Evolutionary conservation across 2,329 filamentous ascomycete genomes (phyloP).

Genomic region (Nothopassalora personata): DNA sequence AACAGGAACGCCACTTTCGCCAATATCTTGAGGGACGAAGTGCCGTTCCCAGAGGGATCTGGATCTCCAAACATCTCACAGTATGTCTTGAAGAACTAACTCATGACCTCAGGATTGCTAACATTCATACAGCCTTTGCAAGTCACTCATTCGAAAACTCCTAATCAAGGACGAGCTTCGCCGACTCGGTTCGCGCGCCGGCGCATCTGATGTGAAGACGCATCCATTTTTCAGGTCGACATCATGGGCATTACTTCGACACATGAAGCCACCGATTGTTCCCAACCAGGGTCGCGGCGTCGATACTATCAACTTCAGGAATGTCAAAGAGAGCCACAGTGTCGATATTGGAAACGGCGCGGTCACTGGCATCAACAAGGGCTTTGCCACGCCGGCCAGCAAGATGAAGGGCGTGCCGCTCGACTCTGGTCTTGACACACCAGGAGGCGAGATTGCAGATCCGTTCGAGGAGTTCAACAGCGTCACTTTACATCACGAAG

Average conservation of each 20-base stretch:
- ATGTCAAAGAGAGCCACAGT: slow-evolving; percentile 94
- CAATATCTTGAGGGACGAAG: slow-evolving; percentile 92
- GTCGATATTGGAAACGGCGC: slow-evolving; percentile 69
- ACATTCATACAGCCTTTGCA: slow-evolving; percentile 66
- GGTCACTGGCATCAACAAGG: slow-evolving; percentile 31
- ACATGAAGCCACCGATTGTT: slow-evolving; percentile 97
- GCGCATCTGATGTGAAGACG: slow-evolving; percentile 91
- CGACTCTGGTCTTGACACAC: slow-evolving; percentile 79
- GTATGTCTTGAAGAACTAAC: slow-evolving; percentile 51
- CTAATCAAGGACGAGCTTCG: slow-evolving; percentile 97
- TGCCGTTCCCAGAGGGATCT: slow-evolving; percentile 87
- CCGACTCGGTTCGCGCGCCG: slow-evolving; percentile 85
- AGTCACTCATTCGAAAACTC: slow-evolving; percentile 90
- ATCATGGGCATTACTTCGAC: slow-evolving; percentile 92
- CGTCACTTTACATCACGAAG: slow-evolving; percentile 93
- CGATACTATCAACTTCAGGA: slow-evolving; percentile 95
- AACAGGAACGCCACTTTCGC: slow-evolving; percentile 97
- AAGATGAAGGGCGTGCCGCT: slow-evolving; percentile 72
- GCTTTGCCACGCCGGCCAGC: slow-evolving; percentile 29
- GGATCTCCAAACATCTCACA: slow-evolving; percentile 82
- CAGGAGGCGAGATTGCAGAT: slow-evolving; percentile 74
- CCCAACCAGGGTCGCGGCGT: slow-evolving; percentile 84
- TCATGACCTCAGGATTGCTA: background rate
- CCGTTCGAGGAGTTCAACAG: slow-evolving; percentile 99
- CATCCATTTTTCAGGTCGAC: slow-evolving; percentile 95